These are phyloP conservation scores for Aspergillus bertholletiae DNA, from an alignment of 495 filamentous ascomycete genomes.

Conservation along the genomic window DNA sequence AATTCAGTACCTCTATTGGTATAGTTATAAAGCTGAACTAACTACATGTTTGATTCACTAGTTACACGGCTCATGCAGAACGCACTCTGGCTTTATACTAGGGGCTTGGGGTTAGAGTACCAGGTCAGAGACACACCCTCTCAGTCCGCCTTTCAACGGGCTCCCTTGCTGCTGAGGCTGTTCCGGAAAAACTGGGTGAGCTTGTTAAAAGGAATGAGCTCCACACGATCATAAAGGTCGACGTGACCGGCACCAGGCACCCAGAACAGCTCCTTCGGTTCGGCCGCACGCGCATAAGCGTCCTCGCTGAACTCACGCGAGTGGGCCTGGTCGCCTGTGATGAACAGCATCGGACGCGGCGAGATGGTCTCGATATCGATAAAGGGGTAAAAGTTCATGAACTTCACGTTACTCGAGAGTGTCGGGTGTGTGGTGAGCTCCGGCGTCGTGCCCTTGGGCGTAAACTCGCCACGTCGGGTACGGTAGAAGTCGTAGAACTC, in stretches of 20 bases:
- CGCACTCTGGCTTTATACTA: no score
- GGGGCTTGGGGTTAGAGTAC: no score
- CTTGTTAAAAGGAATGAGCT: slow-evolving; percentile 22
- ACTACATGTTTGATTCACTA: no score
- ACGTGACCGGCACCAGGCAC: slow-evolving; percentile 22
- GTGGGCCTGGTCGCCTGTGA: slow-evolving; percentile 25
- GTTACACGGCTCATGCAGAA: no score
- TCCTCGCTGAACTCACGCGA: slow-evolving; percentile 26
- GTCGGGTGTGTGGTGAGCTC: slow-evolving; percentile 21
- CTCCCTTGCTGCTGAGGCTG: no score
- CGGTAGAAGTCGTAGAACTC: slow-evolving; percentile 30
- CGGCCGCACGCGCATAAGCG: slow-evolving; percentile 20
- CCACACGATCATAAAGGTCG: slow-evolving; percentile 24
- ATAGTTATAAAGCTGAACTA: no score
- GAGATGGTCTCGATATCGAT: slow-evolving; percentile 24
- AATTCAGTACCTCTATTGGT: no score
- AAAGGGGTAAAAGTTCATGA: slow-evolving; percentile 28
- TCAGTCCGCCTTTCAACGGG: no score
- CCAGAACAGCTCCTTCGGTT: slow-evolving; percentile 27
- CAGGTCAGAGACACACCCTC: no score
- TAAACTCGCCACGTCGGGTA: slow-evolving; percentile 20
- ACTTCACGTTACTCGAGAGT: slow-evolving; percentile 17
- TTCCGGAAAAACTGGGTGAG: slow-evolving; percentile 22
- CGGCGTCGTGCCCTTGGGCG: slow-evolving; percentile 9
- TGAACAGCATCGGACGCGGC: slow-evolving; percentile 25